These are phyloP conservation scores for Ambispora gerdemannii DNA, from an alignment of 192 early-diverging fungal species.

Conservation along the genomic window DNA sequence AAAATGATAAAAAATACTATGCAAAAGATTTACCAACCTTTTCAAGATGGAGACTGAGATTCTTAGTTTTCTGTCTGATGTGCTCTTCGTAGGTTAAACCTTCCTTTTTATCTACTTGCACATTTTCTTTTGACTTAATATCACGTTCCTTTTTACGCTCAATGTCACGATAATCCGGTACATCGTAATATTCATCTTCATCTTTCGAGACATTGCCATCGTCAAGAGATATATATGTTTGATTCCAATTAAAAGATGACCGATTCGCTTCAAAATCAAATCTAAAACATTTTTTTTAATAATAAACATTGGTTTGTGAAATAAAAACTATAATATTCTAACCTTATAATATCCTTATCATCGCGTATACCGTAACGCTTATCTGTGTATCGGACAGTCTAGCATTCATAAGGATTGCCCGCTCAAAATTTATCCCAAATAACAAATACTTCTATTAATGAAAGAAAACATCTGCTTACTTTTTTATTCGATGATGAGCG, in stretches of 20 bases:
- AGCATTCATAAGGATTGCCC: background rate
- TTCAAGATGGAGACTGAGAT: background rate
- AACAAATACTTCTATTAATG: background rate
- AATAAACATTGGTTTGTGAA: background rate
- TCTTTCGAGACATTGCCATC: background rate
- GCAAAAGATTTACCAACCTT: no score
- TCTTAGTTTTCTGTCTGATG: slow-evolving; percentile 16
- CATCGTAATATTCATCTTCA: background rate
- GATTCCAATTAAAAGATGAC: background rate
- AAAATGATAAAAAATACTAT: background rate
- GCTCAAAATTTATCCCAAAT: background rate
- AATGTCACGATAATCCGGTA: slow-evolving; percentile 5
- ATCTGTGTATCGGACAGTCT: background rate
- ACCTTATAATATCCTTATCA: background rate
- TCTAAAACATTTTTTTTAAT: background rate
- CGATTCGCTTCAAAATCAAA: background rate
- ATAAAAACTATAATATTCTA: background rate
- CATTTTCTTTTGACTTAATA: background rate
- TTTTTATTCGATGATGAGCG: background rate
- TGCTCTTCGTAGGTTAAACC: background rate
- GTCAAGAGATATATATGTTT: background rate
- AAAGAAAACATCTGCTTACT: background rate
- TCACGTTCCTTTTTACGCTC: background rate
- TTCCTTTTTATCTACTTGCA: no score
- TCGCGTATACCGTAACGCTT: background rate